These are phyloP conservation scores for Carallia brachiata DNA, from an alignment of 345 rosid species.

Conservation along the genomic window DNA sequence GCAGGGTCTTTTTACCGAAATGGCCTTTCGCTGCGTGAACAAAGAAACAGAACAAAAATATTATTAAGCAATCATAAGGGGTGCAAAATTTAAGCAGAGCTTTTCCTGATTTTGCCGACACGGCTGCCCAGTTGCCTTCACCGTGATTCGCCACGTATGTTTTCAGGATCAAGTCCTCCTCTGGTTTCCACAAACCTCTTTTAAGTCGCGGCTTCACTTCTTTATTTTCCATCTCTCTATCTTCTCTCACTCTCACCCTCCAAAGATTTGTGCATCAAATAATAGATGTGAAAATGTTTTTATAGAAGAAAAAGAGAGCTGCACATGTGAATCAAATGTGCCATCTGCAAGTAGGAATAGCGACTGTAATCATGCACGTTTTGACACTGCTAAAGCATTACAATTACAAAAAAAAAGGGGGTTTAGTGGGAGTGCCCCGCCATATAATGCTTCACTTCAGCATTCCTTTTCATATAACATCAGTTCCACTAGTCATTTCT, in stretches of 20 bases:
- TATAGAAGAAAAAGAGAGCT: neutral
- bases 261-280: neutral
- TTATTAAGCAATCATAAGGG: too few relatives aligned
- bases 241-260: slow-evolving; percentile 1
- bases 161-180: slow-evolving; percentile 70
- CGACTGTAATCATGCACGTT: slow-evolving; percentile 13
- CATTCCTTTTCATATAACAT: slow-evolving; percentile 12
- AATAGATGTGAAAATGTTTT: neutral
- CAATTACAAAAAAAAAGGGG: neutral
- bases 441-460: slow-evolving; percentile 15
- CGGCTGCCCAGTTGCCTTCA: slow-evolving; percentile 80
- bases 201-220: slow-evolving; percentile 38
- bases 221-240: slow-evolving; percentile 34
- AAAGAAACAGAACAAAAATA: too few relatives aligned
- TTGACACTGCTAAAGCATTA: neutral
- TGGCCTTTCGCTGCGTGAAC: too few relatives aligned
- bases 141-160: slow-evolving; percentile 70
- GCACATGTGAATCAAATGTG: neutral
- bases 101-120: slow-evolving; percentile 59
- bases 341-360: neutral
- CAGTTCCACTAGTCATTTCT: slow-evolving; percentile 21
- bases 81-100: neutral
- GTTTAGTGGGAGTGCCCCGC: slow-evolving; percentile 21
- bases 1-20: too few relatives aligned
- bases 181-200: slow-evolving; percentile 88